phyloP scores from a whole-genome alignment of 768 basidiomycete genomes.

The Termitomyces sp. region DNA sequence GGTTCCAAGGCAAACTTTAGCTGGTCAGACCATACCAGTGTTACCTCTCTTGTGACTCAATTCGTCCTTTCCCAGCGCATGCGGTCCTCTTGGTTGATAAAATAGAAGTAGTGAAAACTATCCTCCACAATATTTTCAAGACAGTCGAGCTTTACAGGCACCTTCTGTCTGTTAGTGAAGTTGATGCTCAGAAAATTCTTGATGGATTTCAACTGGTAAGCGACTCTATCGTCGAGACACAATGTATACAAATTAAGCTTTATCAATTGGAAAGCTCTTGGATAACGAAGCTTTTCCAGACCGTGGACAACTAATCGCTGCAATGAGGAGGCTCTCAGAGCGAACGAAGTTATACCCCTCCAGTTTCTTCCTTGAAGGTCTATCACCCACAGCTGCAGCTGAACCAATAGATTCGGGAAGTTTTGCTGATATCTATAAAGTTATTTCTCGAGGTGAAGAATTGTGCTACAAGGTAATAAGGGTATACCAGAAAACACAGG shows the following conservation, averaged over 20 bases:
- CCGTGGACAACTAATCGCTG: conserved; percentile 3
- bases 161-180: background rate
- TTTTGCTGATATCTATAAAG: conserved; percentile 7
- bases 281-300: background rate
- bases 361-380: background rate
- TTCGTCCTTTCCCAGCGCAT: background rate
- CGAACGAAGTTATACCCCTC: conserved; percentile 1
- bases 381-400: background rate
- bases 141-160: background rate
- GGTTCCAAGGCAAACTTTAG: background rate
- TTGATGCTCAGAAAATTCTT: conserved; percentile 1
- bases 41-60: background rate
- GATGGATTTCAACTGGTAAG: conserved; percentile 6
- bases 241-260: background rate
- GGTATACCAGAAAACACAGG: background rate
- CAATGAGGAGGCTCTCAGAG: conserved; percentile 7
- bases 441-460: background rate
- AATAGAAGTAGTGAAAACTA: background rate
- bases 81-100: background rate
- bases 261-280: background rate
- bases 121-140: background rate
- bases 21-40: background rate
- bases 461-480: conserved; percentile 4
- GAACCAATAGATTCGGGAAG: background rate
- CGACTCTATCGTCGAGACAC: background rate